Evolutionary conservation across 768 basidiomycete species (phyloP).

Genomic region (Tylopilus subfusipes): DNA sequence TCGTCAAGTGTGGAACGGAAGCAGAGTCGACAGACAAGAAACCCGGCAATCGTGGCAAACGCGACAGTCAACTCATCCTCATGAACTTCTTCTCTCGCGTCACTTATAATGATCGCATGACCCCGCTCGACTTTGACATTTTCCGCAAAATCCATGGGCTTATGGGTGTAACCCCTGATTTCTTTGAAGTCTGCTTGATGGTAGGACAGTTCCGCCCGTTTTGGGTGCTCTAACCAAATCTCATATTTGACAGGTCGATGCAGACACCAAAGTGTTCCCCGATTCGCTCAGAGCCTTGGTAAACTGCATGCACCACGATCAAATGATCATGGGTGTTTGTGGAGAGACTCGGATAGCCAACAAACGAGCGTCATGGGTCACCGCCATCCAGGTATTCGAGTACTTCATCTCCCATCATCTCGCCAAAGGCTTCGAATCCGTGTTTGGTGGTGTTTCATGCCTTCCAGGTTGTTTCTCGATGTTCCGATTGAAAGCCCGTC

Average conservation of each 20-base stretch:
- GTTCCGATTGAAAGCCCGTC: conserved; percentile 96
- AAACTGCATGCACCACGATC: conserved; percentile 98
- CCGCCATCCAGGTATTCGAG: conserved; percentile 96
- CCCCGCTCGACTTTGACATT: conserved; percentile 94
- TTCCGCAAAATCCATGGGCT: conserved; percentile 95
- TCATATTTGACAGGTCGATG: conserved; percentile 73
- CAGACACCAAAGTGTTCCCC: conserved; percentile 94
- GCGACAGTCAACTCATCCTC: conserved; percentile 96
- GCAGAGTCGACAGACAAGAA: conserved; percentile 83
- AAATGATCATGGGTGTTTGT: conserved; percentile 98
- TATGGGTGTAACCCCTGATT: conserved; percentile 99
- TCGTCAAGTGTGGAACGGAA: conserved; percentile 97
- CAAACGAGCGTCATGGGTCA: conserved; percentile 98
- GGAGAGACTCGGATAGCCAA: conserved; percentile 99
- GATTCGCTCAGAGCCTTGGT: conserved; percentile 88
- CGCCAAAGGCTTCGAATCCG: conserved; percentile 97
- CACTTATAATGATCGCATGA: conserved; percentile 99
- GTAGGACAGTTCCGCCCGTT: conserved; percentile 44
- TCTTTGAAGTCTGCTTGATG: conserved; percentile 97
- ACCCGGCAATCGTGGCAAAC: conserved; percentile 96
- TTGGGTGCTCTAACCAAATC: neutral
- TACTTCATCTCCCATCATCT: conserved; percentile 99
- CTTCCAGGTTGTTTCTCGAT: conserved; percentile 99
- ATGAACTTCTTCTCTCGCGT: conserved; percentile 99
- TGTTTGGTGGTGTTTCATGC: conserved; percentile 99